phyloP scores from a whole-genome alignment of 352 stramenopile genomes.

The Phytophthora podocarpi region DNA sequence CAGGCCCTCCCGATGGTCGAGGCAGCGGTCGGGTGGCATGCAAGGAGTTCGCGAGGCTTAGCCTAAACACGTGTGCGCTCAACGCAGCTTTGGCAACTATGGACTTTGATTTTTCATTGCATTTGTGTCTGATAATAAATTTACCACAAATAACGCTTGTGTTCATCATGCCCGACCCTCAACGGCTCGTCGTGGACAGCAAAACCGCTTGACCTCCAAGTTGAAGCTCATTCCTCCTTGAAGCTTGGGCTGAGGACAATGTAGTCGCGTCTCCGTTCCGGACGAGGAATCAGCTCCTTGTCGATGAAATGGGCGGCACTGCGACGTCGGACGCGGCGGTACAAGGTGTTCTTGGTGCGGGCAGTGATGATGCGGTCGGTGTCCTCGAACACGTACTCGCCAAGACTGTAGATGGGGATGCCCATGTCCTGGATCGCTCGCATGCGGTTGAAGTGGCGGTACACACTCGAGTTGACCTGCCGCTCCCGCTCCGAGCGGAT shows the following conservation, averaged over 20 bases:
- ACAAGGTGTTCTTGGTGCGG: constrained; percentile 50
- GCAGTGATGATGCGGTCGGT: constrained; percentile 63
- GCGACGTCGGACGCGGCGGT: constrained; percentile 53
- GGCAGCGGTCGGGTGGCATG: constrained; percentile 29
- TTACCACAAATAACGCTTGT: constrained; percentile 25
- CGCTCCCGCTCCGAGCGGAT: constrained; percentile 58
- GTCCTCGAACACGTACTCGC: constrained; percentile 44
- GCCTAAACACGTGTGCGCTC: constrained; percentile 28
- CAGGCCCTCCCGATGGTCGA: constrained; percentile 20
- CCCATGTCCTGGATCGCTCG: constrained; percentile 70
- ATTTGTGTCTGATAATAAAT: constrained; percentile 74
- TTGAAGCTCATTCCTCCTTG: constrained; percentile 4
- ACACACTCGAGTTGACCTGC: constrained; percentile 71
- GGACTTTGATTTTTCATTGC: constrained; percentile 57
- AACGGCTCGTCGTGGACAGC: no score
- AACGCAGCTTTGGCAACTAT: constrained; percentile 34
- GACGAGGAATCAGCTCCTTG: constrained; percentile 57
- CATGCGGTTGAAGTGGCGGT: constrained; percentile 73
- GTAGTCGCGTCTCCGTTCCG: constrained; percentile 18
- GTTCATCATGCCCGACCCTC: constrained; percentile 1
- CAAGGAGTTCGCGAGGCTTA: constrained; percentile 16
- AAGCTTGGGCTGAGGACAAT: constrained; percentile 21
- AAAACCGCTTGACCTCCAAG: no score
- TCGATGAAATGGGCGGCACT: constrained; percentile 65
- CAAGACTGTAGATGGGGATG: constrained; percentile 80